These are phyloP conservation scores for Scedosporium minutisporum DNA, from an alignment of 2,329 filamentous ascomycete species.

Conservation along the genomic window DNA sequence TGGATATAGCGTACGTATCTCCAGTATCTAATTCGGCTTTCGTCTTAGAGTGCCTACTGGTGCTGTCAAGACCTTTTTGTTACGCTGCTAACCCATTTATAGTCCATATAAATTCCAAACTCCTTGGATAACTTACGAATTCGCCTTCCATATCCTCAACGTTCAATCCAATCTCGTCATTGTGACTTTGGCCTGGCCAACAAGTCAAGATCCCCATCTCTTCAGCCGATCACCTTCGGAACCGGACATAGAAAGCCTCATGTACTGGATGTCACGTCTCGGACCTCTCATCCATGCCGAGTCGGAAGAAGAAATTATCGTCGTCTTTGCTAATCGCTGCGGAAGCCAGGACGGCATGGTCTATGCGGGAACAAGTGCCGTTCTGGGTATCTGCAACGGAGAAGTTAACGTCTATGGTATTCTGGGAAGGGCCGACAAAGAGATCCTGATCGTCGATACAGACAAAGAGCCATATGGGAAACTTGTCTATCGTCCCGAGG, in stretches of 20 bases:
- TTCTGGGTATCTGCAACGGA: slow-evolving; percentile 55
- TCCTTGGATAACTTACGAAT: slow-evolving; percentile 11
- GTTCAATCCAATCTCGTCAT: slow-evolving; percentile 52
- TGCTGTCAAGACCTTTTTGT: not conserved
- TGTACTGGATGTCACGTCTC: slow-evolving; percentile 67
- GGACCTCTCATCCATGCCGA: slow-evolving; percentile 51
- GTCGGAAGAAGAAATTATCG: slow-evolving; percentile 48
- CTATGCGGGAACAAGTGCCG: slow-evolving; percentile 66
- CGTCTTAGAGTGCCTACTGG: not conserved
- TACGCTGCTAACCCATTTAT: too few relatives aligned
- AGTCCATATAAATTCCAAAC: slow-evolving; percentile 9
- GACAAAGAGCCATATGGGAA: slow-evolving; percentile 31
- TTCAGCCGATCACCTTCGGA: slow-evolving; percentile 41
- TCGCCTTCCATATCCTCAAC: slow-evolving; percentile 46
- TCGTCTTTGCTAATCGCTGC: slow-evolving; percentile 62
- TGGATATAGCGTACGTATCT: slow-evolving; percentile 39
- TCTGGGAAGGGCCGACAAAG: slow-evolving; percentile 58
- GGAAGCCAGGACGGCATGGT: slow-evolving; percentile 55
- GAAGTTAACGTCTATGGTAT: slow-evolving; percentile 61
- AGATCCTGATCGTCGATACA: slow-evolving; percentile 59
- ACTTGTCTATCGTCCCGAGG: slow-evolving; percentile 25
- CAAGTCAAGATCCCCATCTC: slow-evolving; percentile 35
- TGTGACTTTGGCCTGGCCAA: slow-evolving; percentile 70
- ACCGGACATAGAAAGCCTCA: slow-evolving; percentile 62
- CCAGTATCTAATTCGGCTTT: slow-evolving; percentile 8